These are phyloP conservation scores for Cardamine resedifolia DNA, from an alignment of 345 rosid species.

Conservation along the genomic window DNA sequence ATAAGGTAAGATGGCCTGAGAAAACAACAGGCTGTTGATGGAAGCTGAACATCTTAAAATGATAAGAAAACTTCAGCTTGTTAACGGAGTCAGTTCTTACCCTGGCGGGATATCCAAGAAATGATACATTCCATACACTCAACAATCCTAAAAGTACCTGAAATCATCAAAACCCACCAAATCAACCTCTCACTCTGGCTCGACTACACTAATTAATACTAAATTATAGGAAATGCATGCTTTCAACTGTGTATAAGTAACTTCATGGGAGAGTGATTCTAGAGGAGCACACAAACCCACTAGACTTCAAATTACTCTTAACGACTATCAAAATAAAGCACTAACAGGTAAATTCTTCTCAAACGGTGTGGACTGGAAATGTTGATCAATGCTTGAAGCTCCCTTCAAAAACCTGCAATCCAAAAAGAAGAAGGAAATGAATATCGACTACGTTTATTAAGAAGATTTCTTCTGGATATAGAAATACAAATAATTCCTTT, in stretches of 20 bases:
- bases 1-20: constrained; percentile 93
- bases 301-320: background rate
- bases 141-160: constrained; percentile 89
- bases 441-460: background rate
- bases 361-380: constrained; percentile 67
- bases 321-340: constrained; percentile 4
- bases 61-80: constrained; percentile 14
- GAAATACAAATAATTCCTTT: background rate
- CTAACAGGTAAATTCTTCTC: constrained; percentile 92
- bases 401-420: constrained; percentile 77
- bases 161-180: constrained; percentile 17
- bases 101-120: constrained; percentile 92
- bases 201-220: background rate
- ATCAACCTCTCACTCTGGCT: background rate
- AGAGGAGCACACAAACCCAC: background rate
- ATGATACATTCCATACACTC: constrained; percentile 92
- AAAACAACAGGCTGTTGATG: constrained; percentile 23
- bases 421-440: background rate
- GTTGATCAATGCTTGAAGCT: constrained; percentile 89
- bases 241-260: background rate
- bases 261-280: constrained; percentile 9
- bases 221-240: background rate
- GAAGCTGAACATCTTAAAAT: background rate
- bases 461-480: constrained; percentile 6
- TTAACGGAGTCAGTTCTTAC: constrained; percentile 44